These are phyloP conservation scores for Gossypium gossypioides DNA, from an alignment of 441 rosid genomes.

Conservation along the genomic window DNA sequence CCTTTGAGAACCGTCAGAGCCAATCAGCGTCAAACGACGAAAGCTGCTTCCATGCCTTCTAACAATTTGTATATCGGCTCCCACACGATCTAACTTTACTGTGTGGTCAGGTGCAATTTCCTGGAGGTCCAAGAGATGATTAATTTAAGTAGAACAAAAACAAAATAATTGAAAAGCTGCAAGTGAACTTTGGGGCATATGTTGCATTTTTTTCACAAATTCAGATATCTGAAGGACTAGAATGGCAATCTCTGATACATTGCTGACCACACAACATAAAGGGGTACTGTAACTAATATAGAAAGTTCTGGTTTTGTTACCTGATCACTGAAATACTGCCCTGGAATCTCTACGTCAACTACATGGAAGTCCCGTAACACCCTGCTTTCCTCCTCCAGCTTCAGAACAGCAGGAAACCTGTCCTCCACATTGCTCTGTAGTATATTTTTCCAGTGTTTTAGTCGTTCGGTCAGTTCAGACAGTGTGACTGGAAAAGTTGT, in stretches of 20 bases:
- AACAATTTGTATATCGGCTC: constrained; percentile 90
- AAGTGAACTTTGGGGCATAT: neutral
- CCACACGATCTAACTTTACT: constrained; percentile 83
- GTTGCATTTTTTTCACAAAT: neutral
- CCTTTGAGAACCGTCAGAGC: constrained; percentile 93
- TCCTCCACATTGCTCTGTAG: constrained; percentile 97
- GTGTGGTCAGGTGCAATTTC: constrained; percentile 93
- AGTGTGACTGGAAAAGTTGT: constrained; percentile 80
- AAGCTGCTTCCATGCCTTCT: constrained; percentile 99
- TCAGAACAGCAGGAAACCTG: constrained; percentile 81
- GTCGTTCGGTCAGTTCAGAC: constrained; percentile 66
- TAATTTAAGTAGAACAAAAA: constrained; percentile 4
- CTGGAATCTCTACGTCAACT: constrained; percentile 97
- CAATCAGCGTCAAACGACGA: constrained; percentile 86
- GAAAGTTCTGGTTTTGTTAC: constrained; percentile 24
- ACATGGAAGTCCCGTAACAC: constrained; percentile 85
- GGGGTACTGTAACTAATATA: neutral
- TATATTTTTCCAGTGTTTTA: constrained; percentile 90
- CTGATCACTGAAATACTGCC: constrained; percentile 95
- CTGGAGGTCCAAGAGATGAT: constrained; percentile 31
- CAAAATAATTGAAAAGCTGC: neutral
- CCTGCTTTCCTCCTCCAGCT: constrained; percentile 91
- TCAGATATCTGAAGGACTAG: neutral
- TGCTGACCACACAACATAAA: neutral
- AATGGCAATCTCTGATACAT: neutral